Base-by-base conservation (phyloP, 225 moss, liverwort and hornwort species). In the Antitrichia curtipendula region DNA sequence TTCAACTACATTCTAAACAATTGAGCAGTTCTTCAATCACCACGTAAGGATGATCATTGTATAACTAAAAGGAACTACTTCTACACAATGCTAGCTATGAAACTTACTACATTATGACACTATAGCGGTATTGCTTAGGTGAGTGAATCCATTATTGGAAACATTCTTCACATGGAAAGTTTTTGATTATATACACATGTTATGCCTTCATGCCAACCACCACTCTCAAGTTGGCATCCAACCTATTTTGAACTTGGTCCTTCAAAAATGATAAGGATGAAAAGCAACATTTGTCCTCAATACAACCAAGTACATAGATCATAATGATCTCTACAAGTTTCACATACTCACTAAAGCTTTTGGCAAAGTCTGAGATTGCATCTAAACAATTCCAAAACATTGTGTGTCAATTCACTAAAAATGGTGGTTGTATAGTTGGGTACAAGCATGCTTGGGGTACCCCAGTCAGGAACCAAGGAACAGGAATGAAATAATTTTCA, bases 91-190 rank as follows among this genome's bases (percentile, higher is more conserved):
- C 7, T 61, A 61, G 60, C 28, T 14, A 29, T 7, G 10, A 19
- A 64, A 66, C 6, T 65, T 10, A 11, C 22, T 66, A n/a, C 2
- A 4, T 0, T 12, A 2, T 38, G 7, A 22, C 4, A 12, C 4
- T 22, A n/a, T n/a, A 66, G 7, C 3, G 1, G 4, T 21, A n/a
- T 1, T 0, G 4, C 12, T n/a, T 3, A 38, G 6, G 0, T 38
- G 7, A 66, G 10, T 22, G 22, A 21, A 22, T 0, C 22, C 12
- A 66, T 1, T 38, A 1, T 0, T 66, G 1, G 12, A 66, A 66
- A 12, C 22, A 66, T n/a, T 38, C 13, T 19, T 66, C 12, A 9
- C 7, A 66, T 21, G 38, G 2, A 4, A 66, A 66, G 22, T n/a
- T 66, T 4, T 66, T 38, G 12, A 22, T 66, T 0, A 3, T 66